Conservation (phyloP, 2,329 filamentous ascomycete genomes). For the Cryphonectria carpinicola region DNA sequence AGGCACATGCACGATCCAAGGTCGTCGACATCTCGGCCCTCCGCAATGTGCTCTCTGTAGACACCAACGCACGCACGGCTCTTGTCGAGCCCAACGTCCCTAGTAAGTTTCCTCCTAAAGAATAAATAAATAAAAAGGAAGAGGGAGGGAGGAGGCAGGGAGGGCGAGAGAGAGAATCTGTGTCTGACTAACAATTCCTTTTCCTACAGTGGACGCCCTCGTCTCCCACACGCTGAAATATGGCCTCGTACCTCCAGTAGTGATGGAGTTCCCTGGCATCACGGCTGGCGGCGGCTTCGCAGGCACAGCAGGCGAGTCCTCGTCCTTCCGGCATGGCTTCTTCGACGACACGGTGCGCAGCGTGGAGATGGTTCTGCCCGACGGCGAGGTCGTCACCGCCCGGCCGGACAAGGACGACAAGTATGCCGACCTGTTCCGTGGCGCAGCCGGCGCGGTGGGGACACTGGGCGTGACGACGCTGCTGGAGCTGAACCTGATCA, state of each 20-base stretch:
- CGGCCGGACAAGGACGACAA: slow-evolving; percentile 30
- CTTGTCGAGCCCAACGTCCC: slow-evolving; percentile 74
- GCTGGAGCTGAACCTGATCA: slow-evolving; percentile 65
- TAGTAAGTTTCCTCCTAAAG: slow-evolving; percentile 2
- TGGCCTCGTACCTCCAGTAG: slow-evolving; percentile 70
- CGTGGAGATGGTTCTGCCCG: slow-evolving; percentile 71
- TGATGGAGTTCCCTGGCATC: slow-evolving; percentile 79
- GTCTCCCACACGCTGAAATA: slow-evolving; percentile 68
- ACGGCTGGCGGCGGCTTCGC: slow-evolving; percentile 74
- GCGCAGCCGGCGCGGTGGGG: slow-evolving; percentile 69
- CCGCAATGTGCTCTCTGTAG: slow-evolving; percentile 65
- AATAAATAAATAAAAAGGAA: too few relatives aligned
- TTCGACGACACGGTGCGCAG: slow-evolving; percentile 67
- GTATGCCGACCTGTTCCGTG: slow-evolving; percentile 57
- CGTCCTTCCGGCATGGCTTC: slow-evolving; percentile 71
- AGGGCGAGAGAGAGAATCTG: neutral
- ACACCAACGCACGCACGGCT: slow-evolving; percentile 58
- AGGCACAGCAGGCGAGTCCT: slow-evolving; percentile 73
- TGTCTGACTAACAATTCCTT: slow-evolving; percentile 46
- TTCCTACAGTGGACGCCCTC: slow-evolving; percentile 61
- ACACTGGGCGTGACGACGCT: slow-evolving; percentile 70
- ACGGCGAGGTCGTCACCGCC: slow-evolving; percentile 64
- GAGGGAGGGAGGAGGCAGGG: too few relatives aligned
- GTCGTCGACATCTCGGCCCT: slow-evolving; percentile 70
- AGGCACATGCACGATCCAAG: slow-evolving; percentile 47